Base-by-base conservation (phyloP, 768 basidiomycete species). In the Kwoniella bestiolae region DNA sequence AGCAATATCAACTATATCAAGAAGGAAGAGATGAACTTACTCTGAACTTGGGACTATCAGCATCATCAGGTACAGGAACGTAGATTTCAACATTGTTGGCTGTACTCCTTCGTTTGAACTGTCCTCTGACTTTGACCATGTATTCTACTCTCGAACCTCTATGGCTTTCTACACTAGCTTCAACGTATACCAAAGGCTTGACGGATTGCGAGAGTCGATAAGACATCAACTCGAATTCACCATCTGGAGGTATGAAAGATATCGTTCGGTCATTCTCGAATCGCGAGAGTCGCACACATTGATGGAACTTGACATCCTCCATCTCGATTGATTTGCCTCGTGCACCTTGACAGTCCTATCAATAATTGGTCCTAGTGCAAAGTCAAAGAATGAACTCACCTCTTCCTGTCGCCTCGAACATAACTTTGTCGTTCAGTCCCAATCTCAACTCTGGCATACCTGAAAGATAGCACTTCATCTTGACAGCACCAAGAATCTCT, bases 261-360 rank as follows among this genome's bases (percentile, higher is more conserved):
- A 98, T 99, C 0, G 95, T 98, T 66, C 96, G 90, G 83, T 99
- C 95, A 81, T 96, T 97, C 78, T 99, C 96, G 78, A 99, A 99
- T 6, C 95, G 88, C 9, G 94, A 90, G 25, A 99, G 86, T 9
- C 96, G 92, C 11, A 98, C 96, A 76, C 96, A 99, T 85, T 99
- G 96, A 78, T 99, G 96, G 84, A 99, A 99, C 81, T 97, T 97
- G 83, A 97, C 92, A 75, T 98, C 96, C 80, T 99, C 96, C 91
- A 99, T 96, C 83, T 99, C 96, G 72, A 99, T 96, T 2, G 96
- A 90, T 82, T 98, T 99, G 12, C 95, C 95, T 12, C 95, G 88
- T 0, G 93, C 89, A 25, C 92, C 92, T 89, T 80, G 5, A 44
- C 21, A 41, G 12, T 23, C 41, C 41, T n/a, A 35, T 18, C 25